These are phyloP conservation scores for Yamadazyma sp. DNA, from an alignment of 805 yeast species.

Conservation along the genomic window DNA sequence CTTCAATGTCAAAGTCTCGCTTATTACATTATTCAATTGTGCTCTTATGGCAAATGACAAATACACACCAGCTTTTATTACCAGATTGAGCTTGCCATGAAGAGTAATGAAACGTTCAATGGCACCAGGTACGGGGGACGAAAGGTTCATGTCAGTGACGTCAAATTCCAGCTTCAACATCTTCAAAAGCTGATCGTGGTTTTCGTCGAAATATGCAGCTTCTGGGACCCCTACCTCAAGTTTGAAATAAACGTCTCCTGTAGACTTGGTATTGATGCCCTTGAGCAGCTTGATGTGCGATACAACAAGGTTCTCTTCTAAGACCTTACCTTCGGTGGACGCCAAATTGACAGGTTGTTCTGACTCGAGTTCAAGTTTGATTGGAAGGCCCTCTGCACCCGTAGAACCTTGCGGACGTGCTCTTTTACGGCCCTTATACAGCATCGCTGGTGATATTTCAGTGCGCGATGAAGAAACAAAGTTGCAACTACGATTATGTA, in stretches of 20 bases:
- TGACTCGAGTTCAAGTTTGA: neutral
- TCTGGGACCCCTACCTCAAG: constrained; percentile 24
- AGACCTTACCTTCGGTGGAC: no score
- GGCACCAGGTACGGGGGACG: constrained; percentile 23
- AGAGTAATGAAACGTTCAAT: constrained; percentile 33
- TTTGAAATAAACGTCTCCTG: constrained; percentile 11
- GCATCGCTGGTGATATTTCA: no score
- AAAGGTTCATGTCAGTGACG: constrained; percentile 22
- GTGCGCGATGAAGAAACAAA: no score
- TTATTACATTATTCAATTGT: constrained; percentile 26
- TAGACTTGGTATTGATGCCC: constrained; percentile 3
- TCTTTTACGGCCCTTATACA: constrained; percentile 4
- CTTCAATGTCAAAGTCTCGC: constrained; percentile 31
- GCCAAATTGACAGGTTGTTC: no score
- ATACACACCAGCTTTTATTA: constrained; percentile 27
- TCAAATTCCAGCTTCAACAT: constrained; percentile 22
- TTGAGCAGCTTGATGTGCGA: constrained; percentile 3
- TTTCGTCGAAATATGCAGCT: constrained; percentile 22
- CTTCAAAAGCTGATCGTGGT: constrained; percentile 13
- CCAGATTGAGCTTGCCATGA: constrained; percentile 24
- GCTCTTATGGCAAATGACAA: constrained; percentile 26
- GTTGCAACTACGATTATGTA: no score
- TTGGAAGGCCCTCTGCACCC: neutral
- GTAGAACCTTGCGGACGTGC: neutral
- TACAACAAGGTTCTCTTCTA: constrained; percentile 3